phyloP scores from a whole-genome alignment of 2,329 filamentous ascomycete genomes.

The Aureobasidium sp. region DNA sequence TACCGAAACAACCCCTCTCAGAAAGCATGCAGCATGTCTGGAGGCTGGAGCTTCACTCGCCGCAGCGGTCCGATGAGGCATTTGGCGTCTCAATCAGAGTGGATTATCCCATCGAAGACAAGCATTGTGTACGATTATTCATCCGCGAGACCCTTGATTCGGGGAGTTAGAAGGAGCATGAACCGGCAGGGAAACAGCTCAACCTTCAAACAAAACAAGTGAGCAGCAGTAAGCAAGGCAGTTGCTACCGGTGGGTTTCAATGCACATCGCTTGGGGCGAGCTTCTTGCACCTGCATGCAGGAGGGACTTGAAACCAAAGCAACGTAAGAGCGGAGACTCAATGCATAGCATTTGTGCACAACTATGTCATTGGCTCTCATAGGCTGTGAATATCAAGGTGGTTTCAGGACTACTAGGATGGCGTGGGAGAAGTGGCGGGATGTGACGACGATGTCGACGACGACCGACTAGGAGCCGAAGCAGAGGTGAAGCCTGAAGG shows the following conservation, averaged over 20 bases:
- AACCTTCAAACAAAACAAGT: conserved; percentile 6
- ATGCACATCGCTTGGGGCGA: conserved; percentile 12
- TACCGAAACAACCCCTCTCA: not conserved
- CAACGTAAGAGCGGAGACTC: conserved; percentile 13
- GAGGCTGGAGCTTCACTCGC: not conserved
- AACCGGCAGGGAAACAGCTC: not conserved
- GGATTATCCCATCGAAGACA: not conserved
- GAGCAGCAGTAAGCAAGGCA: conserved; percentile 11
- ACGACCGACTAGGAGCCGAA: not conserved
- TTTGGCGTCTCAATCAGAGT: conserved; percentile 1
- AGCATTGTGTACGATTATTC: not conserved
- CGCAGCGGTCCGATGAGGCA: not conserved
- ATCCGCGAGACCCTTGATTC: conserved; percentile 6
- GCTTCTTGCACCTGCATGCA: conserved; percentile 14
- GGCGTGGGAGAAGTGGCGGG: not conserved
- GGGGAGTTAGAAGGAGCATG: not conserved
- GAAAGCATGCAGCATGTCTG: not conserved
- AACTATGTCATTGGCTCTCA: conserved; percentile 5
- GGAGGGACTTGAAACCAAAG: conserved; percentile 11
- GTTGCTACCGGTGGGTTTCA: conserved; percentile 6
- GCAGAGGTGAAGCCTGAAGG: not conserved
- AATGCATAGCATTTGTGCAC: conserved; percentile 9
- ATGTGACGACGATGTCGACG: not conserved
- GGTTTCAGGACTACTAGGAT: not conserved
- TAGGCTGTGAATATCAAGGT: not conserved